Conservation (phyloP, 2,329 filamentous ascomycete genomes). For the Cercospora zeae-maydis region DNA sequence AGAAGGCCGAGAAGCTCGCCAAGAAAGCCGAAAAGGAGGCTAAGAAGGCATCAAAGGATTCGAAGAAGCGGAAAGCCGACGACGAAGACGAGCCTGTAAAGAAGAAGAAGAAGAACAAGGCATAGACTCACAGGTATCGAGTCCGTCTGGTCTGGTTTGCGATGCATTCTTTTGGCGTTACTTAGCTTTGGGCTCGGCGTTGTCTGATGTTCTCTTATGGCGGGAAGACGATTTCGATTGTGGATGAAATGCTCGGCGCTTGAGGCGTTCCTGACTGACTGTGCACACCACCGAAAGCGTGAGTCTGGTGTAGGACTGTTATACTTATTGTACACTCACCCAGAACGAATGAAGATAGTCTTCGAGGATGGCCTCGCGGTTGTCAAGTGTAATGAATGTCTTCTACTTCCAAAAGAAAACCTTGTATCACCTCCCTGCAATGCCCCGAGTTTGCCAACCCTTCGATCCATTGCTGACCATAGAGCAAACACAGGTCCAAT, state of each 20-base stretch:
- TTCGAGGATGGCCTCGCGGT: background rate
- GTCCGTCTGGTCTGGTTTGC: background rate
- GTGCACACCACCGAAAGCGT: conserved; percentile 4
- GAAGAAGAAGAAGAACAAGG: conserved; percentile 31
- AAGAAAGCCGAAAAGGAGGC: conserved; percentile 52
- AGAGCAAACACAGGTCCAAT: background rate
- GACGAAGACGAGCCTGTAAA: conserved; percentile 23
- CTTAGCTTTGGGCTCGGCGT: conserved; percentile 7
- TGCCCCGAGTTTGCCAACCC: background rate
- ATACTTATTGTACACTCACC: conserved; percentile 14
- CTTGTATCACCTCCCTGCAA: background rate
- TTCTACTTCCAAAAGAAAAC: background rate
- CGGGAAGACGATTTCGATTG: background rate
- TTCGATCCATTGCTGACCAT: background rate
- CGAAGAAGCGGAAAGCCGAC: conserved; percentile 44
- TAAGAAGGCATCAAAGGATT: conserved; percentile 49
- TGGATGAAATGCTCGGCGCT: conserved; percentile 13
- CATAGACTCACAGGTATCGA: conserved; percentile 10
- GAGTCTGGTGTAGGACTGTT: conserved; percentile 3
- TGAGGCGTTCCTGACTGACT: conserved; percentile 11
- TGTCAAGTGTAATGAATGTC: conserved; percentile 4
- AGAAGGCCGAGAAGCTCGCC: conserved; percentile 48
- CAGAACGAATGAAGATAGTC: conserved; percentile 7
- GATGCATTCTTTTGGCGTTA: conserved; percentile 7
- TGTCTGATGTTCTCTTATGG: background rate